phyloP scores from a whole-genome alignment of 495 filamentous ascomycete species.

The Penicillium robsamsonii region DNA sequence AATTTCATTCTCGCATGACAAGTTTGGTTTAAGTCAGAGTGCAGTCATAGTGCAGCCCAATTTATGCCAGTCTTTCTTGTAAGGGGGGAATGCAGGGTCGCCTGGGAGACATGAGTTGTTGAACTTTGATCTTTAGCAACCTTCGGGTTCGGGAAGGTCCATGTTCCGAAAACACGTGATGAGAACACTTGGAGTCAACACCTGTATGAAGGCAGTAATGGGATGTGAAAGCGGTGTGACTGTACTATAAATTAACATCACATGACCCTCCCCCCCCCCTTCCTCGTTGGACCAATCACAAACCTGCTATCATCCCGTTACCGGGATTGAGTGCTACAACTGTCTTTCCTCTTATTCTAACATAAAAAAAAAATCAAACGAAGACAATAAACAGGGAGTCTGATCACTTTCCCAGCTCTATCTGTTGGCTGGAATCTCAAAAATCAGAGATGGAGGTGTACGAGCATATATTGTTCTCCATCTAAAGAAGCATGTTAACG shows the following conservation, averaged over 20 bases:
- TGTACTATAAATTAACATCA: conserved; percentile 38
- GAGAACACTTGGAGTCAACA: background rate
- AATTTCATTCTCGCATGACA: too few species aligned
- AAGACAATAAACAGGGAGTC: background rate
- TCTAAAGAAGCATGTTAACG: conserved; percentile 9
- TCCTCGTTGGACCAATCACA: conserved; percentile 18
- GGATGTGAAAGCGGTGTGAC: background rate
- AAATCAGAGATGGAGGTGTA: conserved; percentile 18
- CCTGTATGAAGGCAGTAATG: background rate
- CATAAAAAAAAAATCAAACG: background rate
- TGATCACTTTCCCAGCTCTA: background rate
- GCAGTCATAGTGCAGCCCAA: too few species aligned
- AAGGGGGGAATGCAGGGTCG: too few species aligned
- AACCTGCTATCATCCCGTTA: conserved; percentile 8
- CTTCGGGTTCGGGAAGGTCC: too few species aligned
- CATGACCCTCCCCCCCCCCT: conserved; percentile 35
- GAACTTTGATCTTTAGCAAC: too few species aligned
- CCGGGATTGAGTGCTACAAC: conserved; percentile 4
- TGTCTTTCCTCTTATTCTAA: background rate
- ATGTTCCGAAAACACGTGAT: too few species aligned
- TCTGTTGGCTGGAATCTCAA: background rate
- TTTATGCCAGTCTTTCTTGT: too few species aligned
- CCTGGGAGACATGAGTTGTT: too few species aligned
- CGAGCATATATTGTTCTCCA: background rate
- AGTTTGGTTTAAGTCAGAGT: too few species aligned